Percentiles rank a stretch among this genome's conserved stretches.
phyloP scores from a whole-genome alignment of 2,329 filamentous ascomycete species.

The Dothiorella sarmentorum region DNA sequence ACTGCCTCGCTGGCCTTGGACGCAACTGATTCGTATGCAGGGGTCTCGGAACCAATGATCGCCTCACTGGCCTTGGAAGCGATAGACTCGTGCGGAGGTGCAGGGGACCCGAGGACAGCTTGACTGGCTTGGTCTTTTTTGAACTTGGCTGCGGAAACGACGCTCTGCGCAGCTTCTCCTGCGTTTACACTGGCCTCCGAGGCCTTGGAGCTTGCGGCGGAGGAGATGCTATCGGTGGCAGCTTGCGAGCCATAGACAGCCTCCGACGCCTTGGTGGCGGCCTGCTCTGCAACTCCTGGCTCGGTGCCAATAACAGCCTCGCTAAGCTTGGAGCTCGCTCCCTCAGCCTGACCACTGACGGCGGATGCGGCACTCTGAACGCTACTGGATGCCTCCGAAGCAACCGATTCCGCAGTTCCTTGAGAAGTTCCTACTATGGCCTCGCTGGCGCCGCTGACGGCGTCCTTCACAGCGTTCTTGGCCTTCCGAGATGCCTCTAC shows the following conservation, averaged over 20 bases:
- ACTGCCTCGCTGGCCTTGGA: slow-evolving; percentile 47
- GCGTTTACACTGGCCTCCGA: slow-evolving; percentile 22
- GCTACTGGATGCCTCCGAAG: slow-evolving; percentile 28
- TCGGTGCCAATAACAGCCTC: slow-evolving; percentile 25
- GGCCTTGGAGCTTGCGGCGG: slow-evolving; percentile 27
- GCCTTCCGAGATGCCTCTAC: slow-evolving; percentile 44
- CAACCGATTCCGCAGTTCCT: slow-evolving; percentile 35
- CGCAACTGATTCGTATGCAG: slow-evolving; percentile 44
- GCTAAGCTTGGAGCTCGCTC: slow-evolving; percentile 25
- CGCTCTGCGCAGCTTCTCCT: slow-evolving; percentile 21
- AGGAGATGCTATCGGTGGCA: slow-evolving; percentile 32
- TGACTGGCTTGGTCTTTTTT: slow-evolving; percentile 25
- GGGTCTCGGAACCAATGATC: slow-evolving; percentile 43
- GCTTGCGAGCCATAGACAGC: slow-evolving; percentile 20
- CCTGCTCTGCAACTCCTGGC: slow-evolving; percentile 28
- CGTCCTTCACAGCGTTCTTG: slow-evolving; percentile 31
- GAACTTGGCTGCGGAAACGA: slow-evolving; percentile 24
- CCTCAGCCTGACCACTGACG: slow-evolving; percentile 24
- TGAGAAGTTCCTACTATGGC: slow-evolving; percentile 31
- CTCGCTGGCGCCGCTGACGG: slow-evolving; percentile 24
- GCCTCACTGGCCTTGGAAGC: slow-evolving; percentile 42
- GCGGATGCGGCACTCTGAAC: slow-evolving; percentile 25
- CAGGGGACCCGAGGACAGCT: slow-evolving; percentile 24
- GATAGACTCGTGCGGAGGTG: slow-evolving; percentile 23
- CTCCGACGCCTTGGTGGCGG: slow-evolving; percentile 36